Base-by-base conservation (phyloP, 305 asterid species). In the Fraxinus xanthoxyloides region DNA sequence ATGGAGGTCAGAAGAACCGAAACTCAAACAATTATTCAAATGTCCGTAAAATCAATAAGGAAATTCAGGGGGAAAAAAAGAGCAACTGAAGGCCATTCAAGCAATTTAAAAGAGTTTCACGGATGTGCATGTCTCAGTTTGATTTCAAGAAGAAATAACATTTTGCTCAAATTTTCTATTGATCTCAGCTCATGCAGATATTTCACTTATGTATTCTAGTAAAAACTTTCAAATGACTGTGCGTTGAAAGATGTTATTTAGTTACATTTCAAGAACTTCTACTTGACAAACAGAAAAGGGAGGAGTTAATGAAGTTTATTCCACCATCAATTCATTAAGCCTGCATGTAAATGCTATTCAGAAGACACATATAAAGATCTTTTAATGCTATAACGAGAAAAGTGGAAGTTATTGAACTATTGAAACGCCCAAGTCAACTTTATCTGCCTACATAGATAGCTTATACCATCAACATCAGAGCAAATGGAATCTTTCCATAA, bases 1-100 rank as follows among this genome's bases (percentile, higher is more conserved):
- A 63, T 2, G 81, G 31, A 51, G 72, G 7, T 63, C 65, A n/a
- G 35, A 54, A 43, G 51, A 87, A 85, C 65, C 78, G 81, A 74
- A 76, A 48, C 23, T 79, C 36, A 43, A 35, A 51, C 35, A 74
- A 65, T 79, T 48, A 83, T 26, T 13, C 77, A 86, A 59, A 19
- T 21, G 75, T 40, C 32, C 43, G 65, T 54, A 75, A 76, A 43
- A 84, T 46, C 76, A 80, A 40, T 40, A 56, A 56, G 67, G 28
- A 19, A 81, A 86, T 54, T 4, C 79, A 78, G 75, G 63, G 0
- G 0, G 38, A 6, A 28, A 17, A 51, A 78, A 79, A 80, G 75
- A 51, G 26, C 36, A 30, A 23, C 43, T 38, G 10, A 15, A 79
- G 46, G 56, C 36, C 75, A 51, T 31, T 72, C 32, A 43, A 72